Evolutionary conservation across 345 rosid genomes (phyloP), one percentile per base, ranked within the genome.

Genomic region (Combretum micranthum): DNA sequence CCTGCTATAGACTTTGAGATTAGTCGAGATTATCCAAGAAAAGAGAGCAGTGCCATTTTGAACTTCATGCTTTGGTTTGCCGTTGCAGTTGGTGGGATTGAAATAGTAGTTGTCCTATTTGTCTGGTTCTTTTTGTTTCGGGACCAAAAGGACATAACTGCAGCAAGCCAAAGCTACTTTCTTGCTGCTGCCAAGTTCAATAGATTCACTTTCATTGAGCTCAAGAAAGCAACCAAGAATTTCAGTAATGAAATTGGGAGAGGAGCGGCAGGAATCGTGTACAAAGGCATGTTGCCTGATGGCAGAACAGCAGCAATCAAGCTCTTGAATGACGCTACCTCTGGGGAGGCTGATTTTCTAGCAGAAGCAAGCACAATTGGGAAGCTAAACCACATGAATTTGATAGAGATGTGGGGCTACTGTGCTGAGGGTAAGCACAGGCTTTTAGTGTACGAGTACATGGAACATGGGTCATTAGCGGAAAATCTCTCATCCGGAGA

Each of bases 261-360:
- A 16, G 72, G 76, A 46, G 72, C 72, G 14, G 69, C 55, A 0
- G 72, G 76, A n/a, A 37, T 53, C 2, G 69, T 72, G 12, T 64
- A 62, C 50, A 21, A 50, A 47, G 72, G 67, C 6, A 23, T 22
- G 15, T 46, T 72, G 51, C 21, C 42, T 1, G 57, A 64, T 47
- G 51, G 66, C 13, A 47, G 52, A 11, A 60, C 15, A 25, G 49
- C 66, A 0, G 72, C 76, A 2, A 59, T 72, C 22, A 72, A 72
- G 66, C 42, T 63, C 22, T 44, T 72, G 16, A 52, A 61, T 43
- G 43, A 55, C 2, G 63, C 60, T 2, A 51, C 46, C 0, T 59
- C 62, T 21, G 72, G 65, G 13, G 60, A 67, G 25, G 66, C 60
- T 15, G 65, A 55, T 25, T 72, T 25, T 25, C 26, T 25, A 25